Percentiles rank a stretch among this genome's conserved stretches.
These are phyloP conservation scores for Amylostereum areolatum DNA, from an alignment of 1,284 basidiomycete species.

Conservation along the genomic window DNA sequence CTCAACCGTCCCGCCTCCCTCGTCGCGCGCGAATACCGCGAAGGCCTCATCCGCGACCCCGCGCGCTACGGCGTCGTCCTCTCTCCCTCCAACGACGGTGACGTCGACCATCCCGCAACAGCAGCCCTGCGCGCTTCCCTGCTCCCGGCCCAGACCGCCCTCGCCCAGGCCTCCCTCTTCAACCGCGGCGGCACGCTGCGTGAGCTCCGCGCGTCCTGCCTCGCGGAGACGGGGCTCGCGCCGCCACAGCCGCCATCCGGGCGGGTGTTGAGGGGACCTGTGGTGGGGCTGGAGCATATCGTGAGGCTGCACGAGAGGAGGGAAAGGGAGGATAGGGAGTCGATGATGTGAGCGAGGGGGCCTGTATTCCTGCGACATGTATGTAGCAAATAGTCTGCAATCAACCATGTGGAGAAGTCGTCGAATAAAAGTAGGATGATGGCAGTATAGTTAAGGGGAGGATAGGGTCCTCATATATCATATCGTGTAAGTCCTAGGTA, in stretches of 20 bases:
- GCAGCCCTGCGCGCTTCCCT: slow-evolving; percentile 11
- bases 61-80: slow-evolving; percentile 23
- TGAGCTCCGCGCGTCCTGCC: slow-evolving; percentile 18
- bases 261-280: slow-evolving; percentile 19
- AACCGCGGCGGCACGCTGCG: slow-evolving; percentile 23
- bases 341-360: too few species aligned
- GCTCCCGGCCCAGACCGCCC: slow-evolving; percentile 12
- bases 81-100: slow-evolving; percentile 6
- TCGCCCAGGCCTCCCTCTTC: slow-evolving; percentile 13
- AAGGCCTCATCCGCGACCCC: slow-evolving; percentile 20
- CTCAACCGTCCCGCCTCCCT: slow-evolving; percentile 20
- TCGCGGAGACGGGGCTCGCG: slow-evolving; percentile 22
- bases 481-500: too few species aligned
- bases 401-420: too few species aligned
- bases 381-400: too few species aligned
- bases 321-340: slow-evolving; percentile 19
- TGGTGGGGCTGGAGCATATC: slow-evolving; percentile 16
- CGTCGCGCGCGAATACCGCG: slow-evolving; percentile 23
- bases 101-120: slow-evolving; percentile 11
- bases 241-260: slow-evolving; percentile 20
- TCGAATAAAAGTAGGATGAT: too few species aligned
- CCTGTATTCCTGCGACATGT: too few species aligned
- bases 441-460: too few species aligned
- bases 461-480: too few species aligned
- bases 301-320: slow-evolving; percentile 19